Evolutionary conservation across 495 filamentous ascomycete species (phyloP).

Genomic region (Copromyces sp.): DNA sequence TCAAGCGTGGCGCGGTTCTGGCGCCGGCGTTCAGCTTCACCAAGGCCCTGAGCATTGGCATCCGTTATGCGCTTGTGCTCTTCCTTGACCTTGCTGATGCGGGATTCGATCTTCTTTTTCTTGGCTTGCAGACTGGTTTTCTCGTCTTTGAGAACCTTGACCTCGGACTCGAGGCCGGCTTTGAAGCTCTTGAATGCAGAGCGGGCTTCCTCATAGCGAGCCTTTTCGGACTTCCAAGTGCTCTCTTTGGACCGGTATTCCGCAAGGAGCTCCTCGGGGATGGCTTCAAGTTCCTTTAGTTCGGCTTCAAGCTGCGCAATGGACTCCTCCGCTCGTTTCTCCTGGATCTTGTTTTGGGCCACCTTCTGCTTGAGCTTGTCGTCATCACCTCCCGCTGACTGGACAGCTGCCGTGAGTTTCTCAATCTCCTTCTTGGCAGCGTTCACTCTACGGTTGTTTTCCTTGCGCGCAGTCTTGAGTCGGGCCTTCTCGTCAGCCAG

Average conservation of each 20-base stretch:
- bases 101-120: slow-evolving; percentile 64
- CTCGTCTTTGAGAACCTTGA: slow-evolving; percentile 56
- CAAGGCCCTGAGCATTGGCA: slow-evolving; percentile 62
- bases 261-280: slow-evolving; percentile 57
- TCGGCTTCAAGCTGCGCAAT: slow-evolving; percentile 50
- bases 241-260: slow-evolving; percentile 51
- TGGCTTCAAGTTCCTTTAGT: slow-evolving; percentile 53
- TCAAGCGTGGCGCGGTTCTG: slow-evolving; percentile 57
- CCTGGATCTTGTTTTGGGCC: slow-evolving; percentile 65
- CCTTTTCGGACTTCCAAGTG: slow-evolving; percentile 52
- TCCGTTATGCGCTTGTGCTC: slow-evolving; percentile 70
- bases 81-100: slow-evolving; percentile 64
- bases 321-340: slow-evolving; percentile 70
- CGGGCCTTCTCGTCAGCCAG: slow-evolving; percentile 65
- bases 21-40: slow-evolving; percentile 62
- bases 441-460: slow-evolving; percentile 63
- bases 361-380: slow-evolving; percentile 73
- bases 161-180: slow-evolving; percentile 50
- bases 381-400: slow-evolving; percentile 67
- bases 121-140: slow-evolving; percentile 57
- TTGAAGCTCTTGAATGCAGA: slow-evolving; percentile 53
- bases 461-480: slow-evolving; percentile 65
- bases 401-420: slow-evolving; percentile 53
- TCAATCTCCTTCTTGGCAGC: slow-evolving; percentile 72
- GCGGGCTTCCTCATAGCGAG: slow-evolving; percentile 48